These are phyloP conservation scores for Cicer arietinum DNA, from an alignment of 306 rosid species.

Conservation along the genomic window DNA sequence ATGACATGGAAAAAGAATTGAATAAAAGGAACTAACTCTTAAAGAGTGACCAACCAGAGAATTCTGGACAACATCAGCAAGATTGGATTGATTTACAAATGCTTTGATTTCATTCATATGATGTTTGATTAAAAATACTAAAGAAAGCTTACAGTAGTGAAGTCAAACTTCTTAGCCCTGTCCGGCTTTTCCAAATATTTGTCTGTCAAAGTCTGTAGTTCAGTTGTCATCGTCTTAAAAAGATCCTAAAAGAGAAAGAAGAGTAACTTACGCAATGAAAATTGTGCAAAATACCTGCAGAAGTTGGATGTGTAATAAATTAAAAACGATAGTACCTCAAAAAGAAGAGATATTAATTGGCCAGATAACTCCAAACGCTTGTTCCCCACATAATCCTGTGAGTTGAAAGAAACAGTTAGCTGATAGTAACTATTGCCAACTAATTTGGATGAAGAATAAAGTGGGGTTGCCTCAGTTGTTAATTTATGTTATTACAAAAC, in stretches of 20 bases:
- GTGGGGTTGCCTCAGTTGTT: not conserved
- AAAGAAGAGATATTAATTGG: conserved; percentile 81
- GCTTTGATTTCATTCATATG: conserved; percentile 13
- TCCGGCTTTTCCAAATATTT: conserved; percentile 56
- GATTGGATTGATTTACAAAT: conserved; percentile 22
- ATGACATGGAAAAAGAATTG: conserved; percentile 11
- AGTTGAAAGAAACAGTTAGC: conserved; percentile 29
- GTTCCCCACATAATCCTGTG: conserved; percentile 95
- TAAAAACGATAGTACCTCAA: conserved; percentile 70
- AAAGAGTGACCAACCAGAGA: conserved; percentile 15
- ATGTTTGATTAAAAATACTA: conserved; percentile 35
- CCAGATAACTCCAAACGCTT: conserved; percentile 95
- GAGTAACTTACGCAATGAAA: conserved; percentile 26
- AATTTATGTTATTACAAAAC: not conserved
- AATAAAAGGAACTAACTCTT: conserved; percentile 33
- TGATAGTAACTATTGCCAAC: conserved; percentile 28
- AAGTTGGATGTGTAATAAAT: conserved; percentile 20
- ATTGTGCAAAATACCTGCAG: conserved; percentile 24
- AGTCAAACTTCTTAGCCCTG: conserved; percentile 69
- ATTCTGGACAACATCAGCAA: conserved; percentile 10
- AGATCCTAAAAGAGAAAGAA: conserved; percentile 67
- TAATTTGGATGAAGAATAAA: conserved; percentile 1
- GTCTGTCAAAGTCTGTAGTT: conserved; percentile 51
- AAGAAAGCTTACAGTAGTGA: conserved; percentile 55
- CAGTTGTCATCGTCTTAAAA: conserved; percentile 78